phyloP scores from a whole-genome alignment of 805 yeast species.

The Sungouiella thailandica region DNA sequence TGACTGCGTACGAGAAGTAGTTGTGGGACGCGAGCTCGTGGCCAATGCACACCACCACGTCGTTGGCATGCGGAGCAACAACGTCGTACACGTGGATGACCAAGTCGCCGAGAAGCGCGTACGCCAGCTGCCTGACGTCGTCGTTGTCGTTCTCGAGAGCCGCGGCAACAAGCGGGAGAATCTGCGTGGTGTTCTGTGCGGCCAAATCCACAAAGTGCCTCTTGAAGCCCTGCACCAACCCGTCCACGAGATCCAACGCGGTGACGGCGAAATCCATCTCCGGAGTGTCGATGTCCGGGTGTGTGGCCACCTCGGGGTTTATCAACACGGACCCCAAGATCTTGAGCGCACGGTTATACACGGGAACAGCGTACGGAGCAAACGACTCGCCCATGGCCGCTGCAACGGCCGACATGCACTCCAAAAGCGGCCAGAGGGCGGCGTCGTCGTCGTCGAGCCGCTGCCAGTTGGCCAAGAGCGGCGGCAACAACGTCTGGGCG shows the following conservation, averaged over 20 bases:
- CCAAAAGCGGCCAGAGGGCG: conserved; percentile 87
- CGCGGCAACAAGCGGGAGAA: conserved; percentile 59
- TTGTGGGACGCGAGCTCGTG: conserved; percentile 57
- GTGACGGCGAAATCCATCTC: conserved; percentile 90
- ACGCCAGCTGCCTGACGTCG: conserved; percentile 92
- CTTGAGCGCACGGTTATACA: conserved; percentile 70
- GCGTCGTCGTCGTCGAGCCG: conserved; percentile 67
- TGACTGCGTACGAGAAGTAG: conserved; percentile 53
- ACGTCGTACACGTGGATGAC: conserved; percentile 53
- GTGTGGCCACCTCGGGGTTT: conserved; percentile 56
- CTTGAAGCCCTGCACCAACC: conserved; percentile 85
- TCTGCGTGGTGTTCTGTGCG: conserved; percentile 26
- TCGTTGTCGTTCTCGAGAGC: conserved; percentile 71
- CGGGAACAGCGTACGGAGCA: conserved; percentile 85
- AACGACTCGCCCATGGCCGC: conserved; percentile 79
- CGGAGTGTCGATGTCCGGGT: conserved; percentile 68
- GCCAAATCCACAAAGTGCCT: conserved; percentile 55
- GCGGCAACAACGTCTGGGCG: conserved; percentile 67
- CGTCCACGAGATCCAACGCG: conserved; percentile 85
- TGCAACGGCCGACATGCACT: conserved; percentile 89
- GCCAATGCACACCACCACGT: conserved; percentile 60
- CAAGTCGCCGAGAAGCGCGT: conserved; percentile 87
- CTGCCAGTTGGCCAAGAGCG: conserved; percentile 80
- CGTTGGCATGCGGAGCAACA: conserved; percentile 44
- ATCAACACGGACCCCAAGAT: conserved; percentile 65